Evolutionary conservation across 257 asterid genomes (phyloP).

Genomic region (Gentiana macrophylla): DNA sequence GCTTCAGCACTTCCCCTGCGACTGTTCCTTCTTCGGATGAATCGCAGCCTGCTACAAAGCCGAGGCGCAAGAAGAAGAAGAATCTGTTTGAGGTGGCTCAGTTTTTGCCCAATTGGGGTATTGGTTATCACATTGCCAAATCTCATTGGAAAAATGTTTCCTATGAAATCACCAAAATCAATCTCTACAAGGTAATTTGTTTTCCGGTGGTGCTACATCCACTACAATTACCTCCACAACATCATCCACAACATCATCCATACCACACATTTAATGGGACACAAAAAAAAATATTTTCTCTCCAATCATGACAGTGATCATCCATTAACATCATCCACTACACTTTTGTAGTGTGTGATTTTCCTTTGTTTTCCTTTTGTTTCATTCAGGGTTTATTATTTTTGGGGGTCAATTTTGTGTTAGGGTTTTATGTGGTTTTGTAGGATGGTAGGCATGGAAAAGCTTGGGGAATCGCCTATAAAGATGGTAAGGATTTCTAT

Average conservation of each 20-base stretch:
- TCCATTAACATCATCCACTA: too few species aligned
- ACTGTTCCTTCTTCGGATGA: slow-evolving; percentile 18
- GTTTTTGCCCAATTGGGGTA: slow-evolving; percentile 89
- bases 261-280: too few species aligned
- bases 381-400: neutral
- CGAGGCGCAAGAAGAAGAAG: slow-evolving; percentile 76
- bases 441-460: slow-evolving; percentile 95
- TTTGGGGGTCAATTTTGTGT: neutral
- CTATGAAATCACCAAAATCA: slow-evolving; percentile 82
- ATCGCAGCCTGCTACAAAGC: slow-evolving; percentile 25
- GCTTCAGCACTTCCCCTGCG: slow-evolving; percentile 22
- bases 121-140: slow-evolving; percentile 92
- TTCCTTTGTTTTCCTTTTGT: neutral
- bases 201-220: too few species aligned
- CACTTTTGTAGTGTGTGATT: too few species aligned
- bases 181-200: slow-evolving; percentile 70
- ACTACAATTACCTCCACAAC: too few species aligned
- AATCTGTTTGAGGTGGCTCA: slow-evolving; percentile 90
- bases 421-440: slow-evolving; percentile 18
- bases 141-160: slow-evolving; percentile 73
- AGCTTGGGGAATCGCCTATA: slow-evolving; percentile 94
- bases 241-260: too few species aligned
- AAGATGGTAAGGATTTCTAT: slow-evolving; percentile 39
- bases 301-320: too few species aligned
- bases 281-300: too few species aligned